These are phyloP conservation scores for Buxus sempervirens DNA, from an alignment of 164 flowering plant species.

Conservation along the genomic window DNA sequence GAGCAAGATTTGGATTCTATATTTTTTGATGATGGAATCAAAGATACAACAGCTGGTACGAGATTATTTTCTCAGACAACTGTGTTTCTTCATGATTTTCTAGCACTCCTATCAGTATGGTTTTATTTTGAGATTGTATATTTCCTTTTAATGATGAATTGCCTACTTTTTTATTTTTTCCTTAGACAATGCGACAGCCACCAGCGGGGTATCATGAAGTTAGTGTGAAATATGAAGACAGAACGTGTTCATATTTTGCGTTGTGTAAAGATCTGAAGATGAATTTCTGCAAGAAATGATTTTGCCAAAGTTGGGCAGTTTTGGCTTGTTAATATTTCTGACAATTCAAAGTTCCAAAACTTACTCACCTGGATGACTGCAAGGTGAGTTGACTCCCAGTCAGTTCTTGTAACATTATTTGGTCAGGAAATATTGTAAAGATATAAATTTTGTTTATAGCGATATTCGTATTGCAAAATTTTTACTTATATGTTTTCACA, in stretches of 20 bases:
- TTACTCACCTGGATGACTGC: not conserved
- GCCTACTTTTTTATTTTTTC: not conserved
- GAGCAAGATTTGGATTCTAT: constrained; percentile 8
- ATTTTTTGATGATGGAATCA: not conserved
- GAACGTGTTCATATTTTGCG: not conserved
- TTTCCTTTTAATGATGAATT: too few relatives aligned
- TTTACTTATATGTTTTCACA: too few relatives aligned
- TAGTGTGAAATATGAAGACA: not conserved
- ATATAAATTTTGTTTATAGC: too few relatives aligned
- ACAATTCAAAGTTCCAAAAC: not conserved
- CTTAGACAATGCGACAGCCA: not conserved
- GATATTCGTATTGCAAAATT: too few relatives aligned
- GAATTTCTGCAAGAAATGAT: not conserved
- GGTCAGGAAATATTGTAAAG: too few relatives aligned
- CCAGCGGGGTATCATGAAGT: not conserved
- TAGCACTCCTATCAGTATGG: too few relatives aligned
- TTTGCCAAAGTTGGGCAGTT: not conserved
- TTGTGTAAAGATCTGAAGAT: not conserved
- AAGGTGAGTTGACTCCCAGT: not conserved
- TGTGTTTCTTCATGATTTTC: not conserved
- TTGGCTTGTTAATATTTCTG: not conserved
- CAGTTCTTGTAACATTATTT: too few relatives aligned
- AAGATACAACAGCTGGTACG: not conserved
- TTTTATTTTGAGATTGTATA: too few relatives aligned
- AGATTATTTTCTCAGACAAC: not conserved